These are phyloP conservation scores for Trichoderma reesei DNA, from an alignment of 495 filamentous ascomycete genomes.

Conservation along the genomic window DNA sequence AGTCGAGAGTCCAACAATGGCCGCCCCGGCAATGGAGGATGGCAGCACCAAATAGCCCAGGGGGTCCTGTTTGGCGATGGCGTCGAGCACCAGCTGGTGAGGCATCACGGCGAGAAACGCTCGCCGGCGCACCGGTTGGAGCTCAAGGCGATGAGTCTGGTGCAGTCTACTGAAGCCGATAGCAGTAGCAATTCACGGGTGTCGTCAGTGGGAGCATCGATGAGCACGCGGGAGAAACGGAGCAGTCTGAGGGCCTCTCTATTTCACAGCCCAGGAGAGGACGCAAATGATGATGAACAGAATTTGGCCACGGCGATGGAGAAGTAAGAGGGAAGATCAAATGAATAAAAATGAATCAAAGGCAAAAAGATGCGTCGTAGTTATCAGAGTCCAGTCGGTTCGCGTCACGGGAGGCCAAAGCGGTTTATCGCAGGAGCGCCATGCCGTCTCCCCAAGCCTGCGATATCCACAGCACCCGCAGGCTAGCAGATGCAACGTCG, in stretches of 20 bases:
- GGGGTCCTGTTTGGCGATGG: neutral
- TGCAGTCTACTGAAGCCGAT: neutral
- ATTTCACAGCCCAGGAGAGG: neutral
- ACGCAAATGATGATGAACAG: too few relatives aligned
- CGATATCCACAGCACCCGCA: neutral
- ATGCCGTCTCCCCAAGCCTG: neutral
- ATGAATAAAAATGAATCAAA: neutral
- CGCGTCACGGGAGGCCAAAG: neutral
- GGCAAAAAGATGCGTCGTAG: neutral
- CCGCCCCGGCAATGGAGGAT: constrained; percentile 18
- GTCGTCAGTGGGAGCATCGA: neutral
- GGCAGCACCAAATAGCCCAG: neutral
- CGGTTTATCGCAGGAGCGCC: constrained; percentile 1
- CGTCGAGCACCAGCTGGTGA: neutral
- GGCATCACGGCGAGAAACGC: neutral
- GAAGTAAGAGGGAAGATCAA: neutral
- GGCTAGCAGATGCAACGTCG: neutral
- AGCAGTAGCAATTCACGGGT: neutral
- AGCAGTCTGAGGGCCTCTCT: neutral
- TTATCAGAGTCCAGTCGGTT: neutral
- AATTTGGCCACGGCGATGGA: neutral
- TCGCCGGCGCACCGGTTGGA: neutral
- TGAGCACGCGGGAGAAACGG: neutral
- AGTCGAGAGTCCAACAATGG: constrained; percentile 26
- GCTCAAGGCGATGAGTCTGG: neutral